phyloP scores from a whole-genome alignment of 257 asterid genomes.

The Mentha longifolia region DNA sequence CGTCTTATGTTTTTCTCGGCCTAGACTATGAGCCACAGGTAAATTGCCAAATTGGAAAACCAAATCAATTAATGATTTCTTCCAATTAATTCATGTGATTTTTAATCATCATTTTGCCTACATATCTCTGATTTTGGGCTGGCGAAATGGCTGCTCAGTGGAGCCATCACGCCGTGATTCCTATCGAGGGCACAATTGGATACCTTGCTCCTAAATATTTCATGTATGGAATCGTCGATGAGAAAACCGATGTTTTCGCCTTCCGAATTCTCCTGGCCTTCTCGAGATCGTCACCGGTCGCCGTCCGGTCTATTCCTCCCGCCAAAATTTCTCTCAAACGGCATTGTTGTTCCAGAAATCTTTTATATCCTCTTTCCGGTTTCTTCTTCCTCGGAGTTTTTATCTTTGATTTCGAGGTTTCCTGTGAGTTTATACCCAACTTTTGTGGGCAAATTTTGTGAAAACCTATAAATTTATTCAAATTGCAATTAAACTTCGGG shows the following conservation, averaged over 20 bases:
- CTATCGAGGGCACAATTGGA: slow-evolving; percentile 90
- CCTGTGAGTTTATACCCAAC: too few relatives aligned
- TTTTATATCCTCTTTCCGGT: too few relatives aligned
- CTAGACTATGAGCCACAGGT: slow-evolving; percentile 85
- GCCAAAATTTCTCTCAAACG: slow-evolving; percentile 60
- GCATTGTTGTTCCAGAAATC: too few relatives aligned
- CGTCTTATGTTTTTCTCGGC: slow-evolving; percentile 81
- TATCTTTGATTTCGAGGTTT: too few relatives aligned
- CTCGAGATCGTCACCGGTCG: slow-evolving; percentile 84
- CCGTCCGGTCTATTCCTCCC: slow-evolving; percentile 64
- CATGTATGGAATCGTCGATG: slow-evolving; percentile 90
- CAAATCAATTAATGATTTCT: too few relatives aligned
- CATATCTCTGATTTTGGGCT: slow-evolving; percentile 91
- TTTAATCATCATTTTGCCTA: background rate
- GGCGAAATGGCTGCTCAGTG: slow-evolving; percentile 90
- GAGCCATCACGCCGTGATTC: slow-evolving; percentile 80
- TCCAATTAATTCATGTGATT: too few relatives aligned
- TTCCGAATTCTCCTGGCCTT: slow-evolving; percentile 80
- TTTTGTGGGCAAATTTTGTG: too few relatives aligned
- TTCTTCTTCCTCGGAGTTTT: too few relatives aligned
- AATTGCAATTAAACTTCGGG: too few relatives aligned
- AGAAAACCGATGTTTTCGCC: slow-evolving; percentile 80
- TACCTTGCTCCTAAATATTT: slow-evolving; percentile 87
- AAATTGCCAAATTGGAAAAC: background rate
- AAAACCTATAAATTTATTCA: too few relatives aligned